phyloP scores from a whole-genome alignment of 352 stramenopile genomes.

The Hyaloperonospora arabidopsidis region DNA sequence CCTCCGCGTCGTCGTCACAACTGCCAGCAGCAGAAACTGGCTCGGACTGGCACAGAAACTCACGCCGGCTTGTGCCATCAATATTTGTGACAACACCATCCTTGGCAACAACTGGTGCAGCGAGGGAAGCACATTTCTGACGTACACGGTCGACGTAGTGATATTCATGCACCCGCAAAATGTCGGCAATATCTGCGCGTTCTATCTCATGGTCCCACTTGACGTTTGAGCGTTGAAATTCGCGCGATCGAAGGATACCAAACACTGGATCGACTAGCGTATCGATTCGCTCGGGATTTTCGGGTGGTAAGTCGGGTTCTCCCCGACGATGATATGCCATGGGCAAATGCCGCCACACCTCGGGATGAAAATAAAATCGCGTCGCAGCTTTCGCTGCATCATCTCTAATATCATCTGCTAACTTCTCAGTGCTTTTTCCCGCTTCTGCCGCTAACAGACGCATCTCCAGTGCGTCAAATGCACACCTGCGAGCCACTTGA shows the following conservation, averaged over 20 bases:
- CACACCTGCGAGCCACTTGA: slow-evolving; percentile 38
- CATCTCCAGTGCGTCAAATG: slow-evolving; percentile 29
- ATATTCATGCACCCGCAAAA: slow-evolving; percentile 88
- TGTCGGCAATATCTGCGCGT: slow-evolving; percentile 72
- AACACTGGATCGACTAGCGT: slow-evolving; percentile 72
- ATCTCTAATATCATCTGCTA: background rate
- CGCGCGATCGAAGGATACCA: slow-evolving; percentile 58
- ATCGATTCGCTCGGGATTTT: slow-evolving; percentile 85
- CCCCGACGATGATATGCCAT: slow-evolving; percentile 56
- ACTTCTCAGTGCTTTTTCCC: slow-evolving; percentile 1
- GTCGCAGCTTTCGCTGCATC: slow-evolving; percentile 24
- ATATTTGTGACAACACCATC: slow-evolving; percentile 15
- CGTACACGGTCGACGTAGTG: slow-evolving; percentile 77
- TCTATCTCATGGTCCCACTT: slow-evolving; percentile 60
- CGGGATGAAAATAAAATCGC: slow-evolving; percentile 68
- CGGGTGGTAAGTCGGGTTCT: slow-evolving; percentile 70
- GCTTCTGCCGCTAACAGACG: slow-evolving; percentile 19
- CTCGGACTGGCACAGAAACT: slow-evolving; percentile 7
- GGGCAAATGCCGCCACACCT: slow-evolving; percentile 74
- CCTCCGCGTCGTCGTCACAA: slow-evolving; percentile 25
- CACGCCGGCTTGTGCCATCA: slow-evolving; percentile 5
- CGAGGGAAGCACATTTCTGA: slow-evolving; percentile 35
- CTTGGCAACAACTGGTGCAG: slow-evolving; percentile 12
- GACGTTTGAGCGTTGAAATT: slow-evolving; percentile 58
- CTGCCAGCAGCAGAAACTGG: slow-evolving; percentile 2